phyloP scores from a whole-genome alignment of 306 rosid species.

The Alnus glutinosa region DNA sequence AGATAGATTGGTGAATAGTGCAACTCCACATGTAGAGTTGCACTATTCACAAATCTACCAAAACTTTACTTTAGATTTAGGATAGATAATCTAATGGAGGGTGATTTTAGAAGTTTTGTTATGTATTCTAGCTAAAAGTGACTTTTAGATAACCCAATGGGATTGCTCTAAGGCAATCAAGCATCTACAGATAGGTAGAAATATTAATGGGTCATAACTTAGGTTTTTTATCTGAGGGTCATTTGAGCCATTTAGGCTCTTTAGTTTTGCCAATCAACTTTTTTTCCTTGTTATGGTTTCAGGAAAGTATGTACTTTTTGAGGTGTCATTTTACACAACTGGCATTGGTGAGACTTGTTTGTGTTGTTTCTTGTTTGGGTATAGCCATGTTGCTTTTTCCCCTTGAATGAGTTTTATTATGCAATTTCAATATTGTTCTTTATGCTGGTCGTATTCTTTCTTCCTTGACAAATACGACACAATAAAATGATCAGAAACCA shows the following conservation, averaged over 20 bases:
- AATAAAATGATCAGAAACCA: too few species aligned
- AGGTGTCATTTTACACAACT: slow-evolving; percentile 36
- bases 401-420: slow-evolving; percentile 62
- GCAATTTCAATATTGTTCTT: slow-evolving; percentile 70
- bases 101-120: too few species aligned
- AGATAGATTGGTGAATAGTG: too few species aligned
- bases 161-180: too few species aligned
- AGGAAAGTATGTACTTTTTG: slow-evolving; percentile 34
- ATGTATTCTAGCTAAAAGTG: too few species aligned
- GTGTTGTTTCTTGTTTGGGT: slow-evolving; percentile 38
- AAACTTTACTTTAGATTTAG: too few species aligned
- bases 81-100: too few species aligned
- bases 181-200: slow-evolving; percentile 16
- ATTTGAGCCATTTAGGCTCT: slow-evolving; percentile 32
- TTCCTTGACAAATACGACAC: too few species aligned
- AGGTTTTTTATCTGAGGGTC: slow-evolving; percentile 35
- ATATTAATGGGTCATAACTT: slow-evolving; percentile 13
- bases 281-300: slow-evolving; percentile 42
- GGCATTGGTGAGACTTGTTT: slow-evolving; percentile 33
- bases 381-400: slow-evolving; percentile 41
- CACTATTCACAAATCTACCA: too few species aligned
- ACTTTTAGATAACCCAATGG: too few species aligned
- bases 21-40: too few species aligned
- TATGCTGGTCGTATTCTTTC: too few species aligned
- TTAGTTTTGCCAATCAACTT: slow-evolving; percentile 10